phyloP scores from a whole-genome alignment of 1,139 yeast genomes.

The Pichia terricola region DNA sequence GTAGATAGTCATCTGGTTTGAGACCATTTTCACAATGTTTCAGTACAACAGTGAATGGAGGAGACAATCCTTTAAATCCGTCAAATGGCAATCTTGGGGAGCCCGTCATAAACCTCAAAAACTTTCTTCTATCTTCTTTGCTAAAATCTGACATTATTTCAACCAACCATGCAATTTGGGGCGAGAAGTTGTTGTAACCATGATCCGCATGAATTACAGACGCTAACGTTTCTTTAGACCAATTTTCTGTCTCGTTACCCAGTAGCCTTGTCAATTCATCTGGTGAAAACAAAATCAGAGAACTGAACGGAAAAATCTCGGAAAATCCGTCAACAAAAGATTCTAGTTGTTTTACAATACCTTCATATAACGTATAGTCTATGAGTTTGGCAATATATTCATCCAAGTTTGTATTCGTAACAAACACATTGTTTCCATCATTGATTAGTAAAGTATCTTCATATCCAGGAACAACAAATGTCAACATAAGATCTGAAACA shows the following conservation, averaged over 20 bases:
- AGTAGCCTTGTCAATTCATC: constrained; percentile 62
- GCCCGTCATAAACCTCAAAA: constrained; percentile 86
- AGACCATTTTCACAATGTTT: constrained; percentile 60
- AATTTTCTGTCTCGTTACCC: constrained; percentile 77
- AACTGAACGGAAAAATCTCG: constrained; percentile 69
- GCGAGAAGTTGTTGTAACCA: constrained; percentile 72
- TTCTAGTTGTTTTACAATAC: constrained; percentile 54
- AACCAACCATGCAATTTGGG: constrained; percentile 50
- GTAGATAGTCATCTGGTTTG: constrained; percentile 75
- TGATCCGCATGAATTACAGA: constrained; percentile 76
- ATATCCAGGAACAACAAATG: constrained; percentile 73
- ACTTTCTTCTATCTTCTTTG: constrained; percentile 50
- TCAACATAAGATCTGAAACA: constrained; percentile 47
- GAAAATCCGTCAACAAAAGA: constrained; percentile 79
- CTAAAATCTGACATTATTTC: constrained; percentile 48
- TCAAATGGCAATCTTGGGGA: constrained; percentile 91
- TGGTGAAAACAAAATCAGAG: constrained; percentile 64
- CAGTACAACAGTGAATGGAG: constrained; percentile 80
- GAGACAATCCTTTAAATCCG: constrained; percentile 77
- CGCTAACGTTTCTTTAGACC: constrained; percentile 60
- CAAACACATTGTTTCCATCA: constrained; percentile 42
- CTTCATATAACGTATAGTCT: constrained; percentile 54
- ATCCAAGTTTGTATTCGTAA: constrained; percentile 47
- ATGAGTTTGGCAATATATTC: constrained; percentile 49
- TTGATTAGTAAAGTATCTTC: constrained; percentile 46